These are phyloP conservation scores for Backusella circina DNA, from an alignment of 192 early-diverging fungal genomes.

Conservation along the genomic window DNA sequence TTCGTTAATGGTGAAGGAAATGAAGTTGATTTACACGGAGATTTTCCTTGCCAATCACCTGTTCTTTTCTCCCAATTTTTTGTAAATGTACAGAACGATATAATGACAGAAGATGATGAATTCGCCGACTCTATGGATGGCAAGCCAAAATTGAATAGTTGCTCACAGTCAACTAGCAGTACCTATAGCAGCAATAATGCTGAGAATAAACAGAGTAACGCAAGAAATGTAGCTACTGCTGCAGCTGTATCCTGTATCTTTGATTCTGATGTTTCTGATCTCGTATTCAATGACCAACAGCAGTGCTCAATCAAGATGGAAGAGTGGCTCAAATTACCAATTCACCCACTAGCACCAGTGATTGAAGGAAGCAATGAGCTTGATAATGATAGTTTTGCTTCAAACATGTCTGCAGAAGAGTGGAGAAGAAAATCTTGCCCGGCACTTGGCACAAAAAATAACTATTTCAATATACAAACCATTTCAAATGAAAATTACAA, in stretches of 20 bases:
- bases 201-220: background rate
- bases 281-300: background rate
- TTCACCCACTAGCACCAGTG: constrained; percentile 5
- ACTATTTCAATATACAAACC: background rate
- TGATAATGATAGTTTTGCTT: background rate
- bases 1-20: background rate
- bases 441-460: constrained; percentile 3
- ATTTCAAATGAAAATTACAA: background rate
- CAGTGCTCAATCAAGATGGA: background rate
- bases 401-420: constrained; percentile 2
- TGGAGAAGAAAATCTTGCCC: constrained; percentile 12
- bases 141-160: background rate
- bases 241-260: constrained; percentile 8
- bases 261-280: background rate
- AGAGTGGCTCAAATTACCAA: constrained; percentile 9
- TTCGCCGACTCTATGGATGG: background rate
- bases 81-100: background rate
- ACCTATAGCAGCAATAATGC: background rate
- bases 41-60: background rate
- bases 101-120: background rate
- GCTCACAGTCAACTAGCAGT: background rate
- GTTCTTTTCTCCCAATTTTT: constrained; percentile 19
- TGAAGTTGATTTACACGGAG: background rate
- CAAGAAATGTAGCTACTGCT: background rate
- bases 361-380: background rate